Evolutionary conservation across 176 grass and related monocot species (phyloP), one percentile per base, ranked within the genome.

Genomic region (Oryza coarctata): DNA sequence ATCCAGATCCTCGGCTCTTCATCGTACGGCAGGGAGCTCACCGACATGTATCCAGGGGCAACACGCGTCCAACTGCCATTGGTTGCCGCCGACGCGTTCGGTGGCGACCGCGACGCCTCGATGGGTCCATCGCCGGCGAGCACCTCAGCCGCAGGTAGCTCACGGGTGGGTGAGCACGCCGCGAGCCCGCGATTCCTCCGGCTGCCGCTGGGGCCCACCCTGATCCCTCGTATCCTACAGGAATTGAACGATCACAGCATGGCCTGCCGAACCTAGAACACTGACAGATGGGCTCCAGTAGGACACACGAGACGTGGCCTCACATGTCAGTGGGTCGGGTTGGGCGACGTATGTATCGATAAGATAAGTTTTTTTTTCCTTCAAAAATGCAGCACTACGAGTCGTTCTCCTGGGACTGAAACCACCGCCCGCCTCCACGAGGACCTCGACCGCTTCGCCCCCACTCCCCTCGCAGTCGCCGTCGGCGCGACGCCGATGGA

Each of bases 401-500:
- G 61, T 52, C 68, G 20, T 35, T 69, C 81, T 73, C 40, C 71
- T 26, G 30, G 15, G 23, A 63, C 63, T 28, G 76, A 82, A 73
- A 69, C 62, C 34, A 9, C 36, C 28, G 60, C 79, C 49, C 52
- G 25, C 74, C 25, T 65, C 20, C 52, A 5, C 52, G 20, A 57
- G 52, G 22, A n/a, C 50, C 63, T 80, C 75, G 31, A 27, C 38
- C 41, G 0, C 47, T 39, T 79, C 75, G 62, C 80, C 70, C 13
- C 47, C 55, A 60, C 23, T 22, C 22, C 36, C 29, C 36, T 40
- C 80, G 68, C 1, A 35, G n/a, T 20, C 25, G 49, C 27, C 55
- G 20, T 14, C 33, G 11, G 23, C 61, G 84, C 69, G 63, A 12
- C 84, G 79, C 27, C 88, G 68, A 86, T 90, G 88, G 88, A 83